Evolutionary conservation across 768 basidiomycete genomes (phyloP).

Genomic region (Russula emetica): DNA sequence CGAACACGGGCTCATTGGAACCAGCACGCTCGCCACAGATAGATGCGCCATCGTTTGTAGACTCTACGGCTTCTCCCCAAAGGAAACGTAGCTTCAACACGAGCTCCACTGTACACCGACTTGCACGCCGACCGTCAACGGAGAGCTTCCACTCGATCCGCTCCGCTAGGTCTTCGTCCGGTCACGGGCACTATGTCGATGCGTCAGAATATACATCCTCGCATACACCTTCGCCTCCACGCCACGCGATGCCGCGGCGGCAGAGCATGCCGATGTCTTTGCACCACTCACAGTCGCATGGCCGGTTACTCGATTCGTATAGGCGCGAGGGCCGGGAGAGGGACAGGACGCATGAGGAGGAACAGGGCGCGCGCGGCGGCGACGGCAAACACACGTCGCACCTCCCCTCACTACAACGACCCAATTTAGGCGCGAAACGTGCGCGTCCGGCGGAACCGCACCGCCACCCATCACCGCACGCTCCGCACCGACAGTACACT

Average conservation of each 20-base stretch:
- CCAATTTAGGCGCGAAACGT: conserved; percentile 16
- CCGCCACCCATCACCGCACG: conserved; percentile 21
- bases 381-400: not conserved
- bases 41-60: not conserved
- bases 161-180: conserved; percentile 34
- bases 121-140: conserved; percentile 36
- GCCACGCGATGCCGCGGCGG: conserved; percentile 35
- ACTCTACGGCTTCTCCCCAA: conserved; percentile 18
- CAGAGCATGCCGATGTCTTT: conserved; percentile 50
- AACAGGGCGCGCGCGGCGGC: not conserved
- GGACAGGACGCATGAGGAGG: conserved; percentile 14
- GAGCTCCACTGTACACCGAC: conserved; percentile 20
- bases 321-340: conserved; percentile 22
- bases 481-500: conserved; percentile 27
- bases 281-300: conserved; percentile 32
- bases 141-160: conserved; percentile 40
- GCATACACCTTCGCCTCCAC: conserved; percentile 10
- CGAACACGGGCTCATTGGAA: conserved; percentile 28
- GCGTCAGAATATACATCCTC: conserved; percentile 32
- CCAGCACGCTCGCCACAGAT: conserved; percentile 16
- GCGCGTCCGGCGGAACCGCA: conserved; percentile 11
- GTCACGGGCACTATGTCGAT: conserved; percentile 33
- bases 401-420: conserved; percentile 14
- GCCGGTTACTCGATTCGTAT: conserved; percentile 29
- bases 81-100: conserved; percentile 22